A percentile compares a stretch with the other conserved stretches of the same genome.
Evolutionary conservation across 225 moss, liverwort and hornwort genomes (phyloP).

Genomic region (Thuidium tamariscinum): DNA sequence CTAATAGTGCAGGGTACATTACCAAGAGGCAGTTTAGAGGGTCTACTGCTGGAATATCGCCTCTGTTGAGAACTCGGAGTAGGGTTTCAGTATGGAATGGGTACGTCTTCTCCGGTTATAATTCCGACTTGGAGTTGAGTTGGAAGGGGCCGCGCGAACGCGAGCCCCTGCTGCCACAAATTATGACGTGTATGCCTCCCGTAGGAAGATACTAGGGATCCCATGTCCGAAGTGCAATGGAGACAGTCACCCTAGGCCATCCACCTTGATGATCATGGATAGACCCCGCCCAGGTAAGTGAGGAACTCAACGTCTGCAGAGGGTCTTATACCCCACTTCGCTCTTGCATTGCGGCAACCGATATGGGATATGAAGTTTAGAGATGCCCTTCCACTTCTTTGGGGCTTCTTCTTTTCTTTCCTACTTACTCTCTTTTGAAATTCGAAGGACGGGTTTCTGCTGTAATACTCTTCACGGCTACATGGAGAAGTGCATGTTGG

Average conservation of each 20-base stretch:
- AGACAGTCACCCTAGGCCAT: conserved; percentile 20
- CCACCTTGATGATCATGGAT: conserved; percentile 4
- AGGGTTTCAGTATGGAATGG: no score
- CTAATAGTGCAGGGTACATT: no score
- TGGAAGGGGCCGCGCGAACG: conserved; percentile 44
- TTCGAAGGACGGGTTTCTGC: no score
- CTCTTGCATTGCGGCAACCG: not conserved
- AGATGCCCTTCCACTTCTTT: no score
- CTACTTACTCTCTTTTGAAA: no score
- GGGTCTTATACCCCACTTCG: fast-evolving
- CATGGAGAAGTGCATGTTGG: no score
- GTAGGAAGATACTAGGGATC: conserved; percentile 13
- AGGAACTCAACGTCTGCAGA: fast-evolving
- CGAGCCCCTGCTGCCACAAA: conserved; percentile 60
- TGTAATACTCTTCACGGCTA: not conserved
- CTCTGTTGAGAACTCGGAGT: no score
- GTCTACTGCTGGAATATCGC: no score
- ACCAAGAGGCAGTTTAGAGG: no score
- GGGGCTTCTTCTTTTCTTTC: no score
- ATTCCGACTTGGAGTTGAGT: fast-evolving
- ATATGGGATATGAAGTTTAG: not conserved
- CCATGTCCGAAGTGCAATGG: conserved; percentile 23
- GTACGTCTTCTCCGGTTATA: no score
- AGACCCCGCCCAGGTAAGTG: conserved; percentile 36
- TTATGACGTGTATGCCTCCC: conserved; percentile 68